Conservation (phyloP, 2,329 filamentous ascomycete genomes). For the Zymoseptoria tritici region DNA sequence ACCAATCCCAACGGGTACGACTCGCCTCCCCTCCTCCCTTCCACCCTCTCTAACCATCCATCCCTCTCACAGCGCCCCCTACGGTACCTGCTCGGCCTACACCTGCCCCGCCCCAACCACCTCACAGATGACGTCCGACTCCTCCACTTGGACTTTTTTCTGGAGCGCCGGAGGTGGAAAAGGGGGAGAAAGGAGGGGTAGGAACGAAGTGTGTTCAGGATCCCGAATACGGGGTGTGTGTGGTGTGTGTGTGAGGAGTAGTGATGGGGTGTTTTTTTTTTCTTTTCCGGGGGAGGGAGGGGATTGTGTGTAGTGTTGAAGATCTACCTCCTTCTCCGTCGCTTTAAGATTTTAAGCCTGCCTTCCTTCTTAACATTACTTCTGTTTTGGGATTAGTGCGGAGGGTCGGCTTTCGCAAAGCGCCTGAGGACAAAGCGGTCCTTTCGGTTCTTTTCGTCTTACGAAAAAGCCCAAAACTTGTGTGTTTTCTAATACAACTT, state of each 20-base stretch:
- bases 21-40: background rate
- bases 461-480: too few species aligned
- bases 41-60: constrained; percentile 32
- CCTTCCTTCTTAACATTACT: too few species aligned
- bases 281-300: constrained; percentile 21
- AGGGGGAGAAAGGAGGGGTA: constrained; percentile 24
- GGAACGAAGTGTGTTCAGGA: constrained; percentile 34
- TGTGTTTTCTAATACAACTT: too few species aligned
- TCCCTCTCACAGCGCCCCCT: constrained; percentile 33
- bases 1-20: constrained; percentile 33
- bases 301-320: constrained; percentile 1
- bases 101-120: constrained; percentile 31
- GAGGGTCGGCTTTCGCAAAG: too few species aligned
- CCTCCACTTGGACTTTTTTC: constrained; percentile 38
- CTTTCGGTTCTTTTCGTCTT: too few species aligned
- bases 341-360: too few species aligned
- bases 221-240: constrained; percentile 34
- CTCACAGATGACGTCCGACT: constrained; percentile 25
- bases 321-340: too few species aligned
- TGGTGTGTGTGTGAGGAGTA: constrained; percentile 38
- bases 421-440: too few species aligned
- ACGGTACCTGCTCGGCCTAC: constrained; percentile 42
- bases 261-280: constrained; percentile 36
- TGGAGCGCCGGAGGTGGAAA: constrained; percentile 24
- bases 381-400: too few species aligned